Evolutionary conservation across 768 basidiomycete genomes (phyloP), one percentile per base, ranked within the genome.

Genomic region (Boletus subparvulus): DNA sequence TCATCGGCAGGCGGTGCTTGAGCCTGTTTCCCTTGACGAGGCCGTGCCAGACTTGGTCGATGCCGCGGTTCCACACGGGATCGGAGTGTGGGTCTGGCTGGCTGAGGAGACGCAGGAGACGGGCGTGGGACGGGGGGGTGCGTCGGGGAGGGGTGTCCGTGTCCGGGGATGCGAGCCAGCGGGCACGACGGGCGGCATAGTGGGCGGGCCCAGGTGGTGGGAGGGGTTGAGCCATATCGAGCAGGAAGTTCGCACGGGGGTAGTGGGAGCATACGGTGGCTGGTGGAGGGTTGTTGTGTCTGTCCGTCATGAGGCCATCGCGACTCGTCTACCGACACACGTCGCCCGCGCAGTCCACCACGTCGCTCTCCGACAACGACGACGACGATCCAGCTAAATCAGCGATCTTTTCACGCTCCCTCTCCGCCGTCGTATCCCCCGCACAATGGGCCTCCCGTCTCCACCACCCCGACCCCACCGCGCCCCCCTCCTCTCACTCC

Each of bases 301-400:
- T 2, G 41, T 35, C 50, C 47, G 49, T 43, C 62, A 63, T 68
- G 59, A 61, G 71, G 55, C 62, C 73, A 56, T 62, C 73, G 58
- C 66, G 73, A 53, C 68, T 72, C 62, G 75, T 66, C 19, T 77
- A 75, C 63, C 56, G 68, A 43, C 65, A 67, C 55, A 76, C 66
- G 74, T 87, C 77, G 65, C 81, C 73, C 2, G 78, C 83, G n/a
- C 86, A 87, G 61, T 90, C 89, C 6, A 83, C 80, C 10, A 89
- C 86, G n/a, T 90, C 90, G 17, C 78, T 90, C 60, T 90, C 88
- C 35, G 88, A 88, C 73, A 83, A 84, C 60, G 84, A 87, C 69
- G 80, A 81, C 60, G 84, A 88, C 66, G 84, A 87, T 67, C 82
- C 80, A 37, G 77, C 77, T 46, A 79, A 79, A 56, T 81, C 80